Conservation (phyloP, 2,329 filamentous ascomycete genomes). For the Emmonsia crescens region DNA sequence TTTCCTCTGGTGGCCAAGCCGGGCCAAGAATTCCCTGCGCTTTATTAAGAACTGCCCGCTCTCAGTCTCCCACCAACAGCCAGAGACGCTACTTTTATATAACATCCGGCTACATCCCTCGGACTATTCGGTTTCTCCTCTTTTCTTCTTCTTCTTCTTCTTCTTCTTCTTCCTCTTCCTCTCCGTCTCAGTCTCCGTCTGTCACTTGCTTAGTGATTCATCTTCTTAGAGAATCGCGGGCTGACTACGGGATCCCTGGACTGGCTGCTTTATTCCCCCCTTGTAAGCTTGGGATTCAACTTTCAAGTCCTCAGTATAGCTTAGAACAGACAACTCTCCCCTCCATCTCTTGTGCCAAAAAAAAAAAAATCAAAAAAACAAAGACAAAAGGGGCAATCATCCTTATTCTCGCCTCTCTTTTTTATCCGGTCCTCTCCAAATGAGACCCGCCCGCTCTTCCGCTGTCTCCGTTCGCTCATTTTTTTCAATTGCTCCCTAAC, state of each 20-base stretch:
- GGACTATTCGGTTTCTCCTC: not conserved
- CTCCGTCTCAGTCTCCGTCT: not conserved
- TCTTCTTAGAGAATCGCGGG: not conserved
- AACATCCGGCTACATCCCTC: not conserved
- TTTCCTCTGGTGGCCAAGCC: not conserved
- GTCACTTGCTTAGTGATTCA: not conserved
- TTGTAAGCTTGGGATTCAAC: not conserved
- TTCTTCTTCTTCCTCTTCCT: not conserved
- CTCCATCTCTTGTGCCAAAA: not conserved
- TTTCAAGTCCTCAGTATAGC: not conserved
- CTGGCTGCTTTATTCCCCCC: not conserved
- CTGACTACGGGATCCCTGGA: not conserved
- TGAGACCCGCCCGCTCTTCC: conserved; percentile 2
- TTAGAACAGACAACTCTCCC: not conserved
- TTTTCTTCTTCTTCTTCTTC: not conserved
- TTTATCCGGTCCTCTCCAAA: not conserved
- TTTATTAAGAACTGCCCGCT: not conserved
- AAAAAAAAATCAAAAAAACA: not conserved
- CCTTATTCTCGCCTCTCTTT: not conserved
- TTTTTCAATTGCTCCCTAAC: conserved; percentile 1
- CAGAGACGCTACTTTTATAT: not conserved
- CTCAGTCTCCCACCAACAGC: too few species aligned
- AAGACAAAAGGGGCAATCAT: not conserved
- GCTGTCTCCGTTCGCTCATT: not conserved
- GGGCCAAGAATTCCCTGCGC: not conserved